phyloP scores from a whole-genome alignment of 768 basidiomycete genomes.

The Termitomyces sp. region DNA sequence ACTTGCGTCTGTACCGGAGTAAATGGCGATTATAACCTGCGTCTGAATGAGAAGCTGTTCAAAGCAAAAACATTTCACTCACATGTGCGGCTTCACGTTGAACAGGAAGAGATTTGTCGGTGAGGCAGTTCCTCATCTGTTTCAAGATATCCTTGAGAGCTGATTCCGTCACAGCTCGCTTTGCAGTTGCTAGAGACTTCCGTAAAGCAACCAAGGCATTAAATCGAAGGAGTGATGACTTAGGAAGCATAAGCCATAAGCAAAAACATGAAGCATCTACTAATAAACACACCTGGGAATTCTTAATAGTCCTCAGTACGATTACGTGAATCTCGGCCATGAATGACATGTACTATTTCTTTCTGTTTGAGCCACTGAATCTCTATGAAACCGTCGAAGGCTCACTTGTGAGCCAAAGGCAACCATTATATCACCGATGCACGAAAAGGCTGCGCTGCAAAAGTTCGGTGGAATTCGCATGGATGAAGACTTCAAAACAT shows the following conservation, averaged over 20 bases:
- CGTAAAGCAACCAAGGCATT: conserved; percentile 74
- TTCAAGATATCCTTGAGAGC: conserved; percentile 80
- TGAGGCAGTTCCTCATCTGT: conserved; percentile 69
- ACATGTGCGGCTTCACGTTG: no score
- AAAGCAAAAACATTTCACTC: not conserved
- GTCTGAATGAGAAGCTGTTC: conserved; percentile 11
- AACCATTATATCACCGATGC: no score
- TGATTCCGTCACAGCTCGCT: conserved; percentile 80
- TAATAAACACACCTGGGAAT: conserved; percentile 59
- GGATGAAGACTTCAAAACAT: no score
- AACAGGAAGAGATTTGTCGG: conserved; percentile 82
- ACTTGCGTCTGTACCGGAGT: conserved; percentile 51
- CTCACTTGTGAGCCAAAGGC: conserved; percentile 84
- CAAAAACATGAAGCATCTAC: not conserved
- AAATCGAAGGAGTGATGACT: conserved; percentile 82
- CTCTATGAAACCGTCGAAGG: not conserved
- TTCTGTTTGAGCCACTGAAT: not conserved
- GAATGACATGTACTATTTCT: conserved; percentile 85
- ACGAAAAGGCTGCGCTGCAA: no score
- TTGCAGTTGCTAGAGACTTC: conserved; percentile 80
- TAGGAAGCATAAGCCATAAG: conserved; percentile 11
- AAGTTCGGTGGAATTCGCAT: no score
- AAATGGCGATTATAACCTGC: conserved; percentile 53
- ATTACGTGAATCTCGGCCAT: conserved; percentile 79
- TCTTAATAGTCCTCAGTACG: conserved; percentile 66